Evolutionary conservation across 2,329 filamentous ascomycete species (phyloP).

Genomic region (Exophiala sp.): DNA sequence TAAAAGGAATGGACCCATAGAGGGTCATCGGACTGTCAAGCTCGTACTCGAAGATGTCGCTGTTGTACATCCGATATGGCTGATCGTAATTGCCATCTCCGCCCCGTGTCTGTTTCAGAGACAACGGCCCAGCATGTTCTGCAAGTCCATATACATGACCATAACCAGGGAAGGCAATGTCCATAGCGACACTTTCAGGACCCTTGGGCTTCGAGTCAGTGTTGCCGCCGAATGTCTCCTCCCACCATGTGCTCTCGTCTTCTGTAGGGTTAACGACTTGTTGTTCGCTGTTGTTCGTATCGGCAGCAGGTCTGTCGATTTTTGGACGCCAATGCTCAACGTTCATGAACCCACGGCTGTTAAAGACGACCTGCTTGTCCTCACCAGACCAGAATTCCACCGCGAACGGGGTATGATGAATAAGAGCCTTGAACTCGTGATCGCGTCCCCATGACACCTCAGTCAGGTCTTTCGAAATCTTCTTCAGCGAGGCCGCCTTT

Average conservation of each 20-base stretch:
- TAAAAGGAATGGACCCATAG: constrained; percentile 94
- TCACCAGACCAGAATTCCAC: constrained; percentile 86
- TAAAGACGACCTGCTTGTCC: constrained; percentile 77
- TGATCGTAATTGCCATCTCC: constrained; percentile 80
- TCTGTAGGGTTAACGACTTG: constrained; percentile 47
- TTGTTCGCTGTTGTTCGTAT: constrained; percentile 42
- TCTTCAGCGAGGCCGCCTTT: constrained; percentile 66
- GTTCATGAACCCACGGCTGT: constrained; percentile 85
- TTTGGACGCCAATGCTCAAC: constrained; percentile 94
- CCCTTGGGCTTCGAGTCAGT: constrained; percentile 94
- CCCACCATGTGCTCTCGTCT: constrained; percentile 95
- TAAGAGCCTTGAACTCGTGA: constrained; percentile 73
- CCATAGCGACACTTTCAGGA: constrained; percentile 84
- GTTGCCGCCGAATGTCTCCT: constrained; percentile 91
- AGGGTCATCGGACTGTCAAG: constrained; percentile 97
- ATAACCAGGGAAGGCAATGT: constrained; percentile 89
- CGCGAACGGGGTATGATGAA: constrained; percentile 76
- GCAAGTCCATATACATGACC: constrained; percentile 92
- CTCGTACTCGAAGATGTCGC: constrained; percentile 97
- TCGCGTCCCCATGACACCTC: constrained; percentile 73
- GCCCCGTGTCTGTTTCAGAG: constrained; percentile 82
- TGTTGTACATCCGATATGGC: constrained; percentile 92
- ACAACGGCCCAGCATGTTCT: constrained; percentile 83
- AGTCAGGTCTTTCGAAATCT: constrained; percentile 53
- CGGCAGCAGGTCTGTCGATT: constrained; percentile 56